Evolutionary conservation across 495 filamentous ascomycete genomes (phyloP).

Genomic region (Penicillium bovifimosum): DNA sequence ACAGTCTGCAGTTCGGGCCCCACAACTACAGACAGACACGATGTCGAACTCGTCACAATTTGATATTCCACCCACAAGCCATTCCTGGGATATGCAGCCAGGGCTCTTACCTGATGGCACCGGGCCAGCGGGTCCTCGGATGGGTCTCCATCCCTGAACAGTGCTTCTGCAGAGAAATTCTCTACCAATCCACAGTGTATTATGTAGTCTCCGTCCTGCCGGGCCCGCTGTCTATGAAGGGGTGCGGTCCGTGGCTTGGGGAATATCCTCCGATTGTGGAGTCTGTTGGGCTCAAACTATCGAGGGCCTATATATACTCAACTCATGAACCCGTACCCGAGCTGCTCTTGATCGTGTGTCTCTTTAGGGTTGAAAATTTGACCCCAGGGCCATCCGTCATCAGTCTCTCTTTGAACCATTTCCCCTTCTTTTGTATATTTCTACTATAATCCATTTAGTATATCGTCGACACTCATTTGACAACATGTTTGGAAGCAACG

Average conservation of each 20-base stretch:
- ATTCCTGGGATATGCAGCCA: neutral
- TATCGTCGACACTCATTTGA: neutral
- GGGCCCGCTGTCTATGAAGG: slow-evolving; percentile 3
- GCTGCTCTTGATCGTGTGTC: neutral
- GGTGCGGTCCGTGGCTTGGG: neutral
- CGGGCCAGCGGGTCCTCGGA: neutral
- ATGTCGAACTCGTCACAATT: neutral
- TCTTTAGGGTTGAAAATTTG: neutral
- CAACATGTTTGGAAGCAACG: slow-evolving; percentile 16
- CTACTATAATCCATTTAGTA: neutral
- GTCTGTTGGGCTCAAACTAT: neutral
- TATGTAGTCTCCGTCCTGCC: neutral
- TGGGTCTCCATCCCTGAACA: neutral
- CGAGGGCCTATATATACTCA: neutral
- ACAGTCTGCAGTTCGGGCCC: neutral
- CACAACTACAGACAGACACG: neutral
- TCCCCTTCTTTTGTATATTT: neutral
- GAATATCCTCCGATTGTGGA: slow-evolving; percentile 6
- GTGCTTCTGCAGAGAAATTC: neutral
- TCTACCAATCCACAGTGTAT: neutral
- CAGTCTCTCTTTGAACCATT: neutral
- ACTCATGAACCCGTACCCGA: neutral
- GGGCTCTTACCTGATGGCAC: neutral
- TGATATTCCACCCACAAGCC: neutral
- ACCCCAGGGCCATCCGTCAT: neutral